phyloP scores from a whole-genome alignment of 805 yeast genomes.

The Ogataea parapolymorpha region DNA sequence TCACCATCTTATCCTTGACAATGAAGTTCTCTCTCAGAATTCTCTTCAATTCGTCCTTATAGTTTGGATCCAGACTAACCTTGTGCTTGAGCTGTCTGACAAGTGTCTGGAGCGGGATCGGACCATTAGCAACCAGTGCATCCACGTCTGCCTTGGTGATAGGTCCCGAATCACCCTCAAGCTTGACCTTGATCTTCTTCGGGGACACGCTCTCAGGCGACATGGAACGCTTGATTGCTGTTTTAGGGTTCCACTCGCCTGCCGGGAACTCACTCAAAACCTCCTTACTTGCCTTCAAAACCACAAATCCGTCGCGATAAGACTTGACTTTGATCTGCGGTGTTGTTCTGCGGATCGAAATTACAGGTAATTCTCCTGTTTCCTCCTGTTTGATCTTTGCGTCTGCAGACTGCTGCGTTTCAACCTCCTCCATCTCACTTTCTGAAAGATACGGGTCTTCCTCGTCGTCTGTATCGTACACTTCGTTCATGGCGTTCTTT shows the following conservation, averaged over 20 bases:
- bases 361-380: conserved; percentile 22
- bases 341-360: conserved; percentile 4
- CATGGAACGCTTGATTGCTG: conserved; percentile 33
- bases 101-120: conserved; percentile 51
- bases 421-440: conserved; percentile 59
- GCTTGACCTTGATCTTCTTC: conserved; percentile 31
- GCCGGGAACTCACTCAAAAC: conserved; percentile 64
- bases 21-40: conserved; percentile 29
- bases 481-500: conserved; percentile 82
- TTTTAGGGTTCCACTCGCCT: conserved; percentile 81
- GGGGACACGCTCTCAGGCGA: conserved; percentile 17
- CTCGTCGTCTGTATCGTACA: conserved; percentile 79
- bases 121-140: conserved; percentile 53
- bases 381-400: conserved; percentile 37
- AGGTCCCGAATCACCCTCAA: conserved; percentile 29
- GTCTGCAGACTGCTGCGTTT: conserved; percentile 36
- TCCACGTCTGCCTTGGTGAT: conserved; percentile 74
- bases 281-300: conserved; percentile 60
- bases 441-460: conserved; percentile 75
- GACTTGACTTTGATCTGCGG: conserved; percentile 42
- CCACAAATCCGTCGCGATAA: conserved; percentile 48
- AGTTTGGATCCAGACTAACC: conserved; percentile 60
- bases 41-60: conserved; percentile 54
- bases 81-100: conserved; percentile 58
- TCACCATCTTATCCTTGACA: conserved; percentile 32